Evolutionary conservation across 108 stramenopile genomes (phyloP).

Genomic region (Nitzschia sp.): DNA sequence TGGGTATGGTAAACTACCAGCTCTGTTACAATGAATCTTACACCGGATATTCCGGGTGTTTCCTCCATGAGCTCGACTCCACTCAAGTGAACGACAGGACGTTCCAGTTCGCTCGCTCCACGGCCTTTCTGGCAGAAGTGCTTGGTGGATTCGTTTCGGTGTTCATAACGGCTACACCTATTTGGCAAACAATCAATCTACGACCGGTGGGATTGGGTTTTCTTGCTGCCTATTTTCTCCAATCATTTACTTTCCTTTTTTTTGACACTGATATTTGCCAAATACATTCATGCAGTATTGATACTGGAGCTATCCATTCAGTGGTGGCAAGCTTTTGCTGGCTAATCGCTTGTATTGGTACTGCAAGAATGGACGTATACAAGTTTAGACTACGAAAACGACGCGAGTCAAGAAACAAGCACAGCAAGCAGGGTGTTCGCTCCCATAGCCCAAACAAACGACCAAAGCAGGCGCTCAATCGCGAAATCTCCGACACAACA

Average conservation of each 20-base stretch:
- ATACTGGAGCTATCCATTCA: slow-evolving; percentile 17
- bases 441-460: not conserved
- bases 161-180: slow-evolving; percentile 20
- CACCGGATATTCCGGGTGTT: slow-evolving; percentile 10
- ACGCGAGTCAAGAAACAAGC: not conserved
- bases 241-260: slow-evolving; percentile 51
- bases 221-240: slow-evolving; percentile 49
- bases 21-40: slow-evolving; percentile 41
- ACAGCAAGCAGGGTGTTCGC: too few relatives aligned
- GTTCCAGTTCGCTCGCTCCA: slow-evolving; percentile 30
- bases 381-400: slow-evolving; percentile 7
- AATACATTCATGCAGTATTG: slow-evolving; percentile 29
- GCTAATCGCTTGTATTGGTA: slow-evolving; percentile 35
- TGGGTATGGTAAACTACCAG: slow-evolving; percentile 41
- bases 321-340: slow-evolving; percentile 42
- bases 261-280: slow-evolving; percentile 50
- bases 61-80: slow-evolving; percentile 18
- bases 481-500: not conserved
- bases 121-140: slow-evolving; percentile 21
- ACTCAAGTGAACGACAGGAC: slow-evolving; percentile 36
- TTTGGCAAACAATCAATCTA: slow-evolving; percentile 55
- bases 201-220: slow-evolving; percentile 37
- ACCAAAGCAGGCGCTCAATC: not conserved
- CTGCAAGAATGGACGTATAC: slow-evolving; percentile 41
- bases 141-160: slow-evolving; percentile 43